Conservation (phyloP, 192 early-diverging fungal genomes). For the Umbelopsis ramanniana region DNA sequence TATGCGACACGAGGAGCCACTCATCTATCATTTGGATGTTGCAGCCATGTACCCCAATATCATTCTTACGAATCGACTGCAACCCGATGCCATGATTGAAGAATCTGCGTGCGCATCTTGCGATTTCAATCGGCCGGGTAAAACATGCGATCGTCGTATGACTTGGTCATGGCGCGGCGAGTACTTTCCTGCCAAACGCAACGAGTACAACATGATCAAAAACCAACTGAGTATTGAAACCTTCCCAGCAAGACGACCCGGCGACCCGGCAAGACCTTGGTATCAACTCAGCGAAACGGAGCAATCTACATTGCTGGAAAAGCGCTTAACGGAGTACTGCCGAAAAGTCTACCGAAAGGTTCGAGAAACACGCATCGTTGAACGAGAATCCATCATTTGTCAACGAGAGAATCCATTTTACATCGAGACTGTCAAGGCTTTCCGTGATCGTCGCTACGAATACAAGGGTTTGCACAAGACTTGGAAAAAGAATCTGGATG, state of each 20-base stretch:
- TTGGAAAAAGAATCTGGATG: slow-evolving; percentile 86
- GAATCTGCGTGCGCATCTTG: slow-evolving; percentile 90
- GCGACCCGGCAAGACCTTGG: slow-evolving; percentile 60
- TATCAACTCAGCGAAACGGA: slow-evolving; percentile 70
- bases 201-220: slow-evolving; percentile 91
- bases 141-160: slow-evolving; percentile 91
- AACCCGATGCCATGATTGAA: slow-evolving; percentile 94
- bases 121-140: slow-evolving; percentile 89
- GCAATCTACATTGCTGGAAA: slow-evolving; percentile 72
- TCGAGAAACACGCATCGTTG: slow-evolving; percentile 79
- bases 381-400: slow-evolving; percentile 90
- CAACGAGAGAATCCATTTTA: slow-evolving; percentile 99
- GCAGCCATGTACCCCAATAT: slow-evolving; percentile 99
- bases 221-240: slow-evolving; percentile 82
- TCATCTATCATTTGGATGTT: slow-evolving; percentile 99
- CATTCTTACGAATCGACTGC: slow-evolving; percentile 96
- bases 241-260: slow-evolving; percentile 69
- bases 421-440: slow-evolving; percentile 93
- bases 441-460: slow-evolving; percentile 97
- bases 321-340: slow-evolving; percentile 86
- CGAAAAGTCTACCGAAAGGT: slow-evolving; percentile 87
- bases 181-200: slow-evolving; percentile 86
- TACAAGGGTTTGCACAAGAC: slow-evolving; percentile 95
- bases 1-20: slow-evolving; percentile 75
- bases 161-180: slow-evolving; percentile 98